These are phyloP conservation scores for Trypethelium eluteriae DNA, from an alignment of 495 filamentous ascomycete species.

Conservation along the genomic window DNA sequence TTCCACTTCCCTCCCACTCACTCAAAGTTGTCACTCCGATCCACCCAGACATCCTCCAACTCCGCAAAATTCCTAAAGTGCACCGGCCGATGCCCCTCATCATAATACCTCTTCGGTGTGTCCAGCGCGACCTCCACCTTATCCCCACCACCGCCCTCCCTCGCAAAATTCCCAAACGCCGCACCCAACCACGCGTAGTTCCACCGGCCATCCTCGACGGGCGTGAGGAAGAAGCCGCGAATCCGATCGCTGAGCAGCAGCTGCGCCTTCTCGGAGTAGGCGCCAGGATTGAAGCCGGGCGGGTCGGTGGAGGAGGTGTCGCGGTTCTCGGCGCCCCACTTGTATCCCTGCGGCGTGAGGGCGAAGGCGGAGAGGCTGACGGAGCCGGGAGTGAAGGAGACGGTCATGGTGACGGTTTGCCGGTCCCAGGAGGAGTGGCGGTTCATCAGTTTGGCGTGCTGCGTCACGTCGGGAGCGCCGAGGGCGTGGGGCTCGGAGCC, in stretches of 20 bases:
- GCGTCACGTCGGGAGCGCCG: slow-evolving; percentile 87
- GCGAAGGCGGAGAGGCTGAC: slow-evolving; percentile 91
- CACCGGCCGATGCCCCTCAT: slow-evolving; percentile 80
- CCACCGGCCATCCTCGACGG: slow-evolving; percentile 75
- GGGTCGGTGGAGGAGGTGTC: slow-evolving; percentile 87
- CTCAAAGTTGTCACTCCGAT: slow-evolving; percentile 35
- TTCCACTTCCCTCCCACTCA: slow-evolving; percentile 3
- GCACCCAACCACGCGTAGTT: slow-evolving; percentile 98
- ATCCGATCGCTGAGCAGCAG: slow-evolving; percentile 85
- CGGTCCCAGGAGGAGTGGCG: slow-evolving; percentile 80
- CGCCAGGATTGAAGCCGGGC: slow-evolving; percentile 67
- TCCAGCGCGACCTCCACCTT: slow-evolving; percentile 81
- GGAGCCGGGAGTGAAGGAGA: slow-evolving; percentile 96
- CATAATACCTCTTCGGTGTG: slow-evolving; percentile 79
- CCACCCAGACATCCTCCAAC: slow-evolving; percentile 41
- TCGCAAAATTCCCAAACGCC: slow-evolving; percentile 55
- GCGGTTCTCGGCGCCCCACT: slow-evolving; percentile 96
- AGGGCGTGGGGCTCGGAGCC: slow-evolving; percentile 95
- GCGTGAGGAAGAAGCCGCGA: slow-evolving; percentile 89
- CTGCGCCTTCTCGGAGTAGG: slow-evolving; percentile 95
- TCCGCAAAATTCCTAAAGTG: slow-evolving; percentile 59
- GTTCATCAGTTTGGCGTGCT: slow-evolving; percentile 82
- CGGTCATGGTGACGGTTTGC: slow-evolving; percentile 91
- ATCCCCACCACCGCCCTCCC: slow-evolving; percentile 69
- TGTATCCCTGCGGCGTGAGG: slow-evolving; percentile 83